A percentile compares a stretch with the other conserved stretches of the same genome.
phyloP scores from a whole-genome alignment of 169 alveolate genomes.

The Amoebophrya sp. region DNA sequence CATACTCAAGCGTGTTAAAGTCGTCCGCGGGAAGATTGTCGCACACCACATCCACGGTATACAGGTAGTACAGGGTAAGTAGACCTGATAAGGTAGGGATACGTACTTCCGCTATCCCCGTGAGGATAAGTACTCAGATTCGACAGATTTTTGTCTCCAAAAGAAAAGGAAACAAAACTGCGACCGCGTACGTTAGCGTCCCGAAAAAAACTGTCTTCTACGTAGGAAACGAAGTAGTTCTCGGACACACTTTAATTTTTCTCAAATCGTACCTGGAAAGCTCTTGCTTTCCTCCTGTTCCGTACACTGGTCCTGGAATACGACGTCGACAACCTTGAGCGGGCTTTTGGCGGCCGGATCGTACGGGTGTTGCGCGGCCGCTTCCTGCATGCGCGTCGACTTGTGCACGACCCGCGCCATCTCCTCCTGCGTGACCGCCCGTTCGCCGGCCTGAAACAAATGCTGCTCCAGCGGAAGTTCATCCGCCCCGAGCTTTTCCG shows the following conservation, averaged over 20 bases:
- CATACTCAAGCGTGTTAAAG: background rate
- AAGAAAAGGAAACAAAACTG: no score
- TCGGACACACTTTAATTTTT: no score
- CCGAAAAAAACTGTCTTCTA: no score
- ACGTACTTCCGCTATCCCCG: background rate
- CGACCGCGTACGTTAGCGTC: no score
- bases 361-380: no score
- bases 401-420: background rate
- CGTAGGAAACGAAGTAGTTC: no score
- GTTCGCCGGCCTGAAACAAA: background rate
- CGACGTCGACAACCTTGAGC: background rate
- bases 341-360: no score
- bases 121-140: no score
- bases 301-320: background rate
- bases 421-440: background rate
- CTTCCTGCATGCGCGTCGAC: no score
- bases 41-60: background rate
- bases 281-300: background rate
- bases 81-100: background rate
- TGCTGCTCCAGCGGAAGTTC: background rate
- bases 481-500: slow-evolving; percentile 8
- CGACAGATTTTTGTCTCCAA: no score
- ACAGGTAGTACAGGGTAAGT: background rate
- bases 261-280: background rate
- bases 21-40: background rate